Percentiles rank a stretch among this genome's conserved stretches.
phyloP scores from a whole-genome alignment of 2,329 filamentous ascomycete genomes.

The Knufia fluminis region DNA sequence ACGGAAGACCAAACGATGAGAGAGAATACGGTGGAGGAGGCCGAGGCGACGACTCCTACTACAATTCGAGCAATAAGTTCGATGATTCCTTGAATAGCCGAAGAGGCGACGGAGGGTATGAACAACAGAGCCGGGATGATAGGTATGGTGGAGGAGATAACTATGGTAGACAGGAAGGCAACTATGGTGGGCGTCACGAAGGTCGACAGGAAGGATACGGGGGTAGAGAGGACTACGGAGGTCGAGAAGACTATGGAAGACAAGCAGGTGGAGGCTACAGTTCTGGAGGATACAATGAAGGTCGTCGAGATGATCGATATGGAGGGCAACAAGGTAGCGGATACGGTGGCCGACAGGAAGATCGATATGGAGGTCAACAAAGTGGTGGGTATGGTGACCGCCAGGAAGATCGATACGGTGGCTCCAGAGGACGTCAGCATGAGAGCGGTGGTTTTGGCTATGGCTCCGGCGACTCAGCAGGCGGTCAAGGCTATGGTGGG shows the following conservation, averaged over 20 bases:
- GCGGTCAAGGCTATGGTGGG: constrained; percentile 14
- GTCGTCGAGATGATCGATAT: constrained; percentile 10
- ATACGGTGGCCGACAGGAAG: constrained; percentile 11
- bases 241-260: constrained; percentile 14
- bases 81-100: constrained; percentile 6
- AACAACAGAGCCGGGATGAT: constrained; percentile 6
- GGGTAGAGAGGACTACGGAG: no score
- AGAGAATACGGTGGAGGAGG: constrained; percentile 22
- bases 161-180: neutral
- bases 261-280: constrained; percentile 10
- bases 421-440: neutral
- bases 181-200: neutral
- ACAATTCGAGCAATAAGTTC: constrained; percentile 22
- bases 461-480: constrained; percentile 13
- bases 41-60: constrained; percentile 24
- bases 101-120: constrained; percentile 11
- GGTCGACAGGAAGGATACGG: constrained; percentile 2
- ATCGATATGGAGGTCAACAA: constrained; percentile 11
- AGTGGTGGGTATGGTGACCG: constrained; percentile 11
- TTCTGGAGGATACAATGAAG: constrained; percentile 14
- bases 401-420: neutral
- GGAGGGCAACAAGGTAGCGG: constrained; percentile 10
- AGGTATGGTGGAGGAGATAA: neutral
- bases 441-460: constrained; percentile 11
- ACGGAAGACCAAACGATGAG: constrained; percentile 7